phyloP scores from a whole-genome alignment of 139 green algal species.

The Dunaliella primolecta region DNA sequence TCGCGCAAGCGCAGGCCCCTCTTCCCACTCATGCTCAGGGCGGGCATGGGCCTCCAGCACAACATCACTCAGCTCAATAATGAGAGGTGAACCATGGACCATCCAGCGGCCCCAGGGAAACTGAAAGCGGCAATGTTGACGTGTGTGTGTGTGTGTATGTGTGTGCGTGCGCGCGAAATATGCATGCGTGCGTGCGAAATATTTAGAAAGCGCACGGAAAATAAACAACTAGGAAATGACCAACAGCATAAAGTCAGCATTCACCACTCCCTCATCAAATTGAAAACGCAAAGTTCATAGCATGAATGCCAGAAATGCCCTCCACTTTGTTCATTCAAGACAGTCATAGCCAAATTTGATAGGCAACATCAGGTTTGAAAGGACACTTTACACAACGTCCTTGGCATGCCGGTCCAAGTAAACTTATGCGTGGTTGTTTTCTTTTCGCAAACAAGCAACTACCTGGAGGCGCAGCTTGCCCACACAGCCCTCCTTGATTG shows the following conservation, averaged over 20 bases:
- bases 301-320: too few species aligned
- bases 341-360: too few species aligned
- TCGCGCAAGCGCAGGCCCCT: conserved; percentile 39
- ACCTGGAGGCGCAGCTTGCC: conserved; percentile 57
- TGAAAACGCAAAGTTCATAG: too few species aligned
- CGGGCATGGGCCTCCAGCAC: conserved; percentile 30
- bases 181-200: conserved; percentile 13
- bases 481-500: conserved; percentile 48
- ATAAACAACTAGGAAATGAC: too few species aligned
- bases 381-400: too few species aligned
- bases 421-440: too few species aligned
- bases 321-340: too few species aligned
- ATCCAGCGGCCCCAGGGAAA: conserved; percentile 60
- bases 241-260: too few species aligned
- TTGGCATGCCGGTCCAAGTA: too few species aligned
- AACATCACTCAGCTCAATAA: conserved; percentile 57
- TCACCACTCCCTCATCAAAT: too few species aligned
- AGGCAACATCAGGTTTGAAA: too few species aligned
- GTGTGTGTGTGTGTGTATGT: conserved; percentile 9
- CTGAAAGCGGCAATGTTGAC: conserved; percentile 30
- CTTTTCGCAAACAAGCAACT: background rate
- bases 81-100: conserved; percentile 33
- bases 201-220: too few species aligned
- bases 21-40: conserved; percentile 54
- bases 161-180: conserved; percentile 2